Evolutionary conservation across 345 rosid species (phyloP).

Genomic region (Anastatica hierochuntica): DNA sequence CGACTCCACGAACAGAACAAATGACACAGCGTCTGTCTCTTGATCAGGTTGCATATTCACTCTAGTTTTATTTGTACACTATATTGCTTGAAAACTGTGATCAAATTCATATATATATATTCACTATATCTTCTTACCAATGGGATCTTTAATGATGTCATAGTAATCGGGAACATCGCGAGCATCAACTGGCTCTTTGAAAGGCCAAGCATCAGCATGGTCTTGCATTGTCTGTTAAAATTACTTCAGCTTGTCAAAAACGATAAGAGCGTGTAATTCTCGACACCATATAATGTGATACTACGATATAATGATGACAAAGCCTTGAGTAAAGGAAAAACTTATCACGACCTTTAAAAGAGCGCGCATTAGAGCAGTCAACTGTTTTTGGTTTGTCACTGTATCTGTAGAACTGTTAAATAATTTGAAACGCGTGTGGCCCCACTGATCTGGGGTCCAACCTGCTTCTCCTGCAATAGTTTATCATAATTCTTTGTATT

Average conservation of each 20-base stretch:
- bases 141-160: constrained; percentile 94
- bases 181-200: constrained; percentile 89
- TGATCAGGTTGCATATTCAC: too few relatives aligned
- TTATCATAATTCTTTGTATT: background rate
- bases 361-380: constrained; percentile 76
- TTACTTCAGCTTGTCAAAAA: constrained; percentile 12
- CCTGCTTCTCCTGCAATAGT: constrained; percentile 77
- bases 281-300: background rate
- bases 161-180: constrained; percentile 98
- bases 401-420: constrained; percentile 45
- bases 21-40: too few relatives aligned
- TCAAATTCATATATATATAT: background rate
- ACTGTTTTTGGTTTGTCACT: constrained; percentile 57
- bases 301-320: background rate
- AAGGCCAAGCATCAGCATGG: constrained; percentile 97
- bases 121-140: constrained; percentile 46
- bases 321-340: background rate
- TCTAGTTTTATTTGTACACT: too few relatives aligned
- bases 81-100: too few relatives aligned
- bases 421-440: constrained; percentile 68
- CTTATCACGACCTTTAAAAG: constrained; percentile 62
- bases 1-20: too few relatives aligned
- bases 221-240: constrained; percentile 81
- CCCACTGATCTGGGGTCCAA: constrained; percentile 97
- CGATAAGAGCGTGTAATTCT: background rate